Base-by-base conservation (phyloP, 2,329 filamentous ascomycete genomes). In the Epichloe sp. region DNA sequence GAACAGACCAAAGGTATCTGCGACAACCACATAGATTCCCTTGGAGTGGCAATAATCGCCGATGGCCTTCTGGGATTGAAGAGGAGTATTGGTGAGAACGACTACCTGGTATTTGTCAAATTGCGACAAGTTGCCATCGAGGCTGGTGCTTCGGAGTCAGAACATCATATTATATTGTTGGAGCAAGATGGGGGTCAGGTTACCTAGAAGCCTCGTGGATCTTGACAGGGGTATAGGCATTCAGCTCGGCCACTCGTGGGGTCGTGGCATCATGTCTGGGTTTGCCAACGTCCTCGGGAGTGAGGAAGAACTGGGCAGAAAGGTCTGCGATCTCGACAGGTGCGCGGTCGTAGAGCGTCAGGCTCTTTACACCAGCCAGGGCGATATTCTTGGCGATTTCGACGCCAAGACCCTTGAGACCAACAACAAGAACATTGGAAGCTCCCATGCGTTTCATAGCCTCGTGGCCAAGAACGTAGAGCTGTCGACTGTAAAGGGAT, bases 401-500 rank as follows among this genome's bases (percentile, higher is more conserved):
- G 51, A 96, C 91, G 73, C 93, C 93, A 41, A 98, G 79, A 48
- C 93, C 93, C 68, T 93, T 91, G 59, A 97, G 75, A 57, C 93
- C 93, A 55, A 91, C 86, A 52, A 98, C 78, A 49, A 98, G 85
- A 54, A 98, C 80, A 65, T 97, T 94, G 51, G 93, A 97, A 55
- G 89, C 87, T 63, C 90, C 82, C 93, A 98, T 98, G 63, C 93
- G 89, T 78, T 95, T 97, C 93, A 98, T 98, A 58, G 93, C 93
- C 69, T 84, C 81, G 62, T 85, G 81, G 56, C 81, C 81, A 48
- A 84, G 68, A 54, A 85, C 82, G 63, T 85, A 85, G 60, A 86
- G 82, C 70, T 86, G 82, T 64, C 82, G 77, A 65, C 82, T 85
- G 73, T 86, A 86, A 60, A 86, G 79, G 51, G 81, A 82, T 66